Percentiles rank a stretch among this genome's conserved stretches.
phyloP scores from a whole-genome alignment of 1,284 basidiomycete genomes.

The Ustilago shanxiensis region DNA sequence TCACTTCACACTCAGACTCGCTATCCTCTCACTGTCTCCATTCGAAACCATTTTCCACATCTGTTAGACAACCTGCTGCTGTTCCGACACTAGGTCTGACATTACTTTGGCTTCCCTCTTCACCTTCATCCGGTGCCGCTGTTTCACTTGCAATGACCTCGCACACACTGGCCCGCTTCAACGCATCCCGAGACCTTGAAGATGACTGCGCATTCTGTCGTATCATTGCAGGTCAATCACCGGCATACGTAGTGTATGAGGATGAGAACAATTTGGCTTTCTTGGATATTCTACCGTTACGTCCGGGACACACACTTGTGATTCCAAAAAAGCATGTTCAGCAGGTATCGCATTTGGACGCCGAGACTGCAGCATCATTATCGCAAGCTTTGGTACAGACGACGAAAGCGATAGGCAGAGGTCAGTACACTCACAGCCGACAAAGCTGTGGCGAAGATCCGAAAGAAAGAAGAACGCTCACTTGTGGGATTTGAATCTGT shows the following conservation, averaged over 20 bases:
- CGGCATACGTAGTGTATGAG: constrained; percentile 53
- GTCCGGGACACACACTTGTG: constrained; percentile 71
- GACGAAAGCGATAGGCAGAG: constrained; percentile 45
- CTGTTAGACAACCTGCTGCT: no score
- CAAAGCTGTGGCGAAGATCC: background rate
- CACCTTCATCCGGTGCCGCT: background rate
- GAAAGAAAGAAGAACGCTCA: background rate
- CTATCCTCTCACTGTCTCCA: background rate
- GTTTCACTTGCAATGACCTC: constrained; percentile 30
- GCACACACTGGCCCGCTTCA: constrained; percentile 46
- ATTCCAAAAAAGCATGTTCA: constrained; percentile 50
- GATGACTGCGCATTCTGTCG: constrained; percentile 52
- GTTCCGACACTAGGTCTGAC: background rate
- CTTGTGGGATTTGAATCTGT: background rate
- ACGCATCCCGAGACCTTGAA: constrained; percentile 28
- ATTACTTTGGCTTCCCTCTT: background rate
- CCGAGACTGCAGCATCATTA: constrained; percentile 30
- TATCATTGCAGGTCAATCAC: constrained; percentile 25
- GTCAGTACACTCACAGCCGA: constrained; percentile 16
- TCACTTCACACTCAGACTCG: background rate
- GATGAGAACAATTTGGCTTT: constrained; percentile 79
- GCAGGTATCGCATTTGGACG: constrained; percentile 24
- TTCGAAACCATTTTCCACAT: background rate
- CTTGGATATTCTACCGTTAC: constrained; percentile 80
- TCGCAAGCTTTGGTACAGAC: constrained; percentile 43